Conservation (phyloP, 495 filamentous ascomycete species). For the Aspergillus bridgeri region DNA sequence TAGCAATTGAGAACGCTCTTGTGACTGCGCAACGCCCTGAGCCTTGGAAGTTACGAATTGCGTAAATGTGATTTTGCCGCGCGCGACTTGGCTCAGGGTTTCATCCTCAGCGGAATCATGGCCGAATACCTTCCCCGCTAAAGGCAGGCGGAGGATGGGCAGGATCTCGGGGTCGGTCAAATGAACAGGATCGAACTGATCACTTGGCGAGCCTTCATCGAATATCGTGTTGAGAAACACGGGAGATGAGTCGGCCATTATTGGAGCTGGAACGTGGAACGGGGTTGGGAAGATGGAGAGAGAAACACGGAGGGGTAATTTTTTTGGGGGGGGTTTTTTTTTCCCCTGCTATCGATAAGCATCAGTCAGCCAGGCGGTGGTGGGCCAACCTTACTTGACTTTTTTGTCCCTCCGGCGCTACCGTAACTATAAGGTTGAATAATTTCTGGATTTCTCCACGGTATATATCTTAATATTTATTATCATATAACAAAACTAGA, state of each 20-base stretch:
- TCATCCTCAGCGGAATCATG: slow-evolving; percentile 23
- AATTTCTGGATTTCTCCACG: too few species aligned
- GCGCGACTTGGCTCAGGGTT: slow-evolving; percentile 25
- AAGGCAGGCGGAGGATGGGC: slow-evolving; percentile 35
- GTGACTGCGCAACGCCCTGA: slow-evolving; percentile 25
- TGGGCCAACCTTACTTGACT: neutral
- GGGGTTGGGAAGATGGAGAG: neutral
- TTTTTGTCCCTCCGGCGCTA: too few species aligned
- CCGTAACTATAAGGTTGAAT: too few species aligned
- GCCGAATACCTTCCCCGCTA: slow-evolving; percentile 37
- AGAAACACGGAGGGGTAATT: neutral
- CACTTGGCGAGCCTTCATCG: slow-evolving; percentile 26
- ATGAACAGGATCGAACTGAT: slow-evolving; percentile 36
- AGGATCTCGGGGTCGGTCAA: slow-evolving; percentile 34
- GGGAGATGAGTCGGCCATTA: slow-evolving; percentile 33
- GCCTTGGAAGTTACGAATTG: slow-evolving; percentile 32
- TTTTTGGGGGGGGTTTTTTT: neutral
- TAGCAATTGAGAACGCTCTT: slow-evolving; percentile 44
- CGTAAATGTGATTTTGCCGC: slow-evolving; percentile 36
- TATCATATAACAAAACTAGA: too few species aligned
- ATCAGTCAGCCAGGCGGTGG: neutral
- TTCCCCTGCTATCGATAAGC: neutral
- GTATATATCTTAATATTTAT: too few species aligned
- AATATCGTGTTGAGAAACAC: slow-evolving; percentile 35
- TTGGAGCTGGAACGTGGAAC: too few species aligned